Percentiles rank a stretch among this genome's conserved stretches.
phyloP scores from a whole-genome alignment of 2,329 filamentous ascomycete genomes.

The Trichoderma polysporum region DNA sequence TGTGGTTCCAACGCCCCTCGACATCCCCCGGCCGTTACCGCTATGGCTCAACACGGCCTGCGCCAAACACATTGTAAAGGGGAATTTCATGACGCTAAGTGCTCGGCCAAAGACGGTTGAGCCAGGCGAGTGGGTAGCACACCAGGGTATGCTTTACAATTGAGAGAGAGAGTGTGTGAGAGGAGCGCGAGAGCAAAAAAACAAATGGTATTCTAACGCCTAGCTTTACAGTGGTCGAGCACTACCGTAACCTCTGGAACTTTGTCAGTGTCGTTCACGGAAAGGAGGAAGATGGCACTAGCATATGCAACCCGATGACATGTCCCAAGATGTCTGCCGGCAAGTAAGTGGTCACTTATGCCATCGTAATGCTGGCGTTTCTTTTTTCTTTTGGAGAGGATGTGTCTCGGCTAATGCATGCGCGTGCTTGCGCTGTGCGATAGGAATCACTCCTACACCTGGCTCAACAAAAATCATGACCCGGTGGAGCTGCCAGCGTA shows the following conservation, averaged over 20 bases:
- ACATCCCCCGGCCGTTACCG: conserved; percentile 40
- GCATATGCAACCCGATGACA: conserved; percentile 79
- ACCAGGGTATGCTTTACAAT: conserved; percentile 65
- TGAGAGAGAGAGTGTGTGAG: neutral
- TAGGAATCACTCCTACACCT: conserved; percentile 83
- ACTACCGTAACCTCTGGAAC: conserved; percentile 84
- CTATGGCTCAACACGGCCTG: conserved; percentile 74
- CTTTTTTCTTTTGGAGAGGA: too few relatives aligned
- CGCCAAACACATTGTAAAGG: conserved; percentile 88
- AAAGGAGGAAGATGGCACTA: conserved; percentile 72
- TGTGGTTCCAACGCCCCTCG: conserved; percentile 55
- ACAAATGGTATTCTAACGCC: neutral
- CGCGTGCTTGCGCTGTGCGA: neutral
- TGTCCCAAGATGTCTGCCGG: conserved; percentile 95
- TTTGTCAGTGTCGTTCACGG: conserved; percentile 89
- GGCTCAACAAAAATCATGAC: conserved; percentile 62
- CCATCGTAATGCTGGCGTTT: too few relatives aligned
- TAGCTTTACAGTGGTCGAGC: conserved; percentile 71
- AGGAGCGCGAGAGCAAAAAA: too few relatives aligned
- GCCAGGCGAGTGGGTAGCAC: conserved; percentile 91
- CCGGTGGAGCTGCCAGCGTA: conserved; percentile 84
- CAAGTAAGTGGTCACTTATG: conserved; percentile 63
- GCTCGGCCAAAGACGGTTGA: conserved; percentile 92
- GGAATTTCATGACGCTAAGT: conserved; percentile 97
- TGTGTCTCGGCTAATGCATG: conserved; percentile 8